Conservation (phyloP, 1,139 yeast species). For the Geotrichum histeridarum region DNA sequence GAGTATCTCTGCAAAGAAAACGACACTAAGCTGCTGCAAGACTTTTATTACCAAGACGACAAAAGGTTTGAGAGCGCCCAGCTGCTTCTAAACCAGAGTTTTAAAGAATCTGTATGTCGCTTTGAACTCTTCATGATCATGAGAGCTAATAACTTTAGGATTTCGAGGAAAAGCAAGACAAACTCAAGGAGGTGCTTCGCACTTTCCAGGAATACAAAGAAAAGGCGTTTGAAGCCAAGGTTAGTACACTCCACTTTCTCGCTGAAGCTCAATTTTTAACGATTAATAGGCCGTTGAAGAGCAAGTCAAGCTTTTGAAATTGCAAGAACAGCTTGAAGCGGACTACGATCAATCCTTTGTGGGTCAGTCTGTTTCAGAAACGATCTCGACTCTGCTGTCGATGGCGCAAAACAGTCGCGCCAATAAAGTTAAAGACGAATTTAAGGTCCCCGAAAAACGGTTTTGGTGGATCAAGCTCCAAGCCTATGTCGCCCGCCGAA, state of each 20-base stretch:
- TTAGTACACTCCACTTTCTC: background rate
- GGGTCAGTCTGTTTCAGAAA: constrained; percentile 51
- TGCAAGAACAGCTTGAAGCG: constrained; percentile 51
- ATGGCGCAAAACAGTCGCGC: constrained; percentile 61
- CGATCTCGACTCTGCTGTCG: constrained; percentile 51
- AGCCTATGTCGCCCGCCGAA: constrained; percentile 47
- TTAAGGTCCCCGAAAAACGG: constrained; percentile 59
- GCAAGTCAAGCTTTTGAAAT: constrained; percentile 48
- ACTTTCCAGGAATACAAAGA: constrained; percentile 31
- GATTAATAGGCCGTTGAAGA: constrained; percentile 38
- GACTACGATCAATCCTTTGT: constrained; percentile 54
- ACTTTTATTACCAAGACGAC: constrained; percentile 60
- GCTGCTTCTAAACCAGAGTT: constrained; percentile 36
- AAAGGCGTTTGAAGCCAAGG: constrained; percentile 30
- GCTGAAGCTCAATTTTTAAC: too few species aligned
- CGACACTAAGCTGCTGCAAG: constrained; percentile 41
- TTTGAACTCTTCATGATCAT: background rate
- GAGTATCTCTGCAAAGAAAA: constrained; percentile 39
- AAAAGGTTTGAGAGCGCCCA: constrained; percentile 45
- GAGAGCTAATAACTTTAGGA: constrained; percentile 2
- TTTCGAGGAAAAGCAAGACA: constrained; percentile 23
- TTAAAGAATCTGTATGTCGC: constrained; percentile 17
- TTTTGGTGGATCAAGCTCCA: constrained; percentile 60
- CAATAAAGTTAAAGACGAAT: constrained; percentile 51
- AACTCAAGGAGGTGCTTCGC: constrained; percentile 30